Conservation (phyloP, 345 rosid species). For the Noccaea caerulescens region DNA sequence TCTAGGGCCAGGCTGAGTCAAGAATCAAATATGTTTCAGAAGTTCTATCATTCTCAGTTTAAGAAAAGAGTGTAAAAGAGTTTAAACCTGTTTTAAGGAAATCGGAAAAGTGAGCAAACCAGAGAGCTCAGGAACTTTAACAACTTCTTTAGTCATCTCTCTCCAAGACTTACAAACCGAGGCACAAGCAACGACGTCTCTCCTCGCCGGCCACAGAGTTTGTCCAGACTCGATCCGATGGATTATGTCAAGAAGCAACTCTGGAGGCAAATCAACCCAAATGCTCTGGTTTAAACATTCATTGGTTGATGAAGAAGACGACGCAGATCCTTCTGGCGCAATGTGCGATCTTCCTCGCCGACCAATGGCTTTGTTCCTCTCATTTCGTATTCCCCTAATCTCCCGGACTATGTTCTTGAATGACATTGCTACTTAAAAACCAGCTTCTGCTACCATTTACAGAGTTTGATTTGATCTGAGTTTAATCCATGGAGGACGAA, state of each 20-base stretch:
- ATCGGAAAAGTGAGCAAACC: conserved; percentile 79
- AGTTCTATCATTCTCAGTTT: no score
- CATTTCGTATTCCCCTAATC: conserved; percentile 52
- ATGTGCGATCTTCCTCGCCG: conserved; percentile 66
- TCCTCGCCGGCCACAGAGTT: conserved; percentile 75
- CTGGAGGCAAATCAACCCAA: conserved; percentile 92
- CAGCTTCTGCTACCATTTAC: not conserved
- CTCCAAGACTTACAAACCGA: conserved; percentile 92
- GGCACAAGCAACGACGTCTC: conserved; percentile 85
- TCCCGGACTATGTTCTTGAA: conserved; percentile 62
- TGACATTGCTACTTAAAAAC: conserved; percentile 45
- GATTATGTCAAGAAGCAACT: conserved; percentile 75
- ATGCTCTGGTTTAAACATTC: conserved; percentile 45
- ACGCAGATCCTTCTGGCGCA: conserved; percentile 60
- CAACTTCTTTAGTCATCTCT: conserved; percentile 62
- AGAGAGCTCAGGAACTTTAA: conserved; percentile 67
- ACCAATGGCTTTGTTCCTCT: conserved; percentile 35
- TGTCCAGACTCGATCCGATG: conserved; percentile 60
- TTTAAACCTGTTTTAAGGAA: conserved; percentile 81
- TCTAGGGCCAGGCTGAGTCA: conserved; percentile 82
- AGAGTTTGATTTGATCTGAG: not conserved
- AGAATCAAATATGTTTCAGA: not conserved
- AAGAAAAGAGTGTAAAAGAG: not conserved
- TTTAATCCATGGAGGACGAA: not conserved
- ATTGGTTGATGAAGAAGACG: conserved; percentile 31